These are phyloP conservation scores for Urochloa ruziziensis DNA, from an alignment of 176 grass and related monocot species.

Conservation along the genomic window DNA sequence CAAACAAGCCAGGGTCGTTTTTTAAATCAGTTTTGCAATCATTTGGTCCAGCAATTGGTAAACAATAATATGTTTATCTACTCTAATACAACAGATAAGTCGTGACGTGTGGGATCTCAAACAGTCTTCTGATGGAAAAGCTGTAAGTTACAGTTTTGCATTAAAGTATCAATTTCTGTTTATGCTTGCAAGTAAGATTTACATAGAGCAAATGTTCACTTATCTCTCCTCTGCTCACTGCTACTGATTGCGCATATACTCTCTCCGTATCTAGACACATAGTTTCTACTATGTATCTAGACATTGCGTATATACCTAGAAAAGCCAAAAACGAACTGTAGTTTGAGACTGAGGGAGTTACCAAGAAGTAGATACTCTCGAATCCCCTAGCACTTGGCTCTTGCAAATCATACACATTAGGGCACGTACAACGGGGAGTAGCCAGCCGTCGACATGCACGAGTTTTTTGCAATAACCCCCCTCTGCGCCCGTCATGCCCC, in stretches of 20 bases:
- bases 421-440: too few relatives aligned
- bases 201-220: neutral
- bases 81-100: slow-evolving; percentile 48
- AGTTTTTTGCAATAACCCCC: too few relatives aligned
- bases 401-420: neutral
- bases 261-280: too few relatives aligned
- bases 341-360: too few relatives aligned
- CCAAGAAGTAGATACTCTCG: neutral
- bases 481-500: too few relatives aligned
- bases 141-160: slow-evolving; percentile 63
- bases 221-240: neutral
- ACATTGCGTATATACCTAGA: too few relatives aligned
- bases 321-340: too few relatives aligned
- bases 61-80: slow-evolving; percentile 25
- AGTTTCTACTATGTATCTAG: too few relatives aligned
- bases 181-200: neutral
- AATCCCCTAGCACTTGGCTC: neutral
- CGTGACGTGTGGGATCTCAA: slow-evolving; percentile 67
- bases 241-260: neutral
- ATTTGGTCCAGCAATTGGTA: slow-evolving; percentile 14
- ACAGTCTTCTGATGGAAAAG: slow-evolving; percentile 66
- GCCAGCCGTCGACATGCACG: too few relatives aligned
- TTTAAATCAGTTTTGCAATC: slow-evolving; percentile 2
- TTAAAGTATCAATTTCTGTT: slow-evolving; percentile 1
- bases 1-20: slow-evolving; percentile 44